phyloP scores from a whole-genome alignment of 2,329 filamentous ascomycete species.

The Neocatenulostroma microsporum region DNA sequence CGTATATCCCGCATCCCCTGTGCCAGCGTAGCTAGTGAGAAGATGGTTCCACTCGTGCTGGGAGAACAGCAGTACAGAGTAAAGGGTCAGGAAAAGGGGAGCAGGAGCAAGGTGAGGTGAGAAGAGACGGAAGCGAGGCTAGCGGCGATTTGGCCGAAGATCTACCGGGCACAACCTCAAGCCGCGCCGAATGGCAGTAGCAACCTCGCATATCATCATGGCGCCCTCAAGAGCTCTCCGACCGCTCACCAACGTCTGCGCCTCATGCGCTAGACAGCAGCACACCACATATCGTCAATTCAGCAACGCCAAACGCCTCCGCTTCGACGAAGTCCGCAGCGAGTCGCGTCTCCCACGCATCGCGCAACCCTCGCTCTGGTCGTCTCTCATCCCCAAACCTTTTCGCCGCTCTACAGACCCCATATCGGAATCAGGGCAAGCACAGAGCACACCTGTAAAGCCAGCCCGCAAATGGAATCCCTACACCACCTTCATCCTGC shows the following conservation, averaged over 20 bases:
- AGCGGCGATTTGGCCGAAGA: too few relatives aligned
- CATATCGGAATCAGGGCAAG: conserved; percentile 8
- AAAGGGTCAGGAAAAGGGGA: too few relatives aligned
- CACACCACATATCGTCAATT: conserved; percentile 1
- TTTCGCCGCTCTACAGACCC: conserved; percentile 20
- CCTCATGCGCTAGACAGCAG: conserved; percentile 7
- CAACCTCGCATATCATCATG: too few relatives aligned
- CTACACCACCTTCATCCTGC: conserved; percentile 57
- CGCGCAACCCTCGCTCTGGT: conserved; percentile 29
- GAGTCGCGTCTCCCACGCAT: conserved; percentile 25
- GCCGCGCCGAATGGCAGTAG: too few relatives aligned
- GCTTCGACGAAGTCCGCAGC: conserved; percentile 10
- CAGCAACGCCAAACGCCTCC: conserved; percentile 5
- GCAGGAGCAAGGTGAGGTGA: too few relatives aligned
- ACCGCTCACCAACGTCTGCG: conserved; percentile 8
- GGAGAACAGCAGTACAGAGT: too few relatives aligned
- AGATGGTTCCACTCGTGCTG: too few relatives aligned
- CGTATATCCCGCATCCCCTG: too few relatives aligned
- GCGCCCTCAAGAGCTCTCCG: conserved; percentile 8
- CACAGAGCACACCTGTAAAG: conserved; percentile 7
- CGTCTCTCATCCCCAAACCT: conserved; percentile 28
- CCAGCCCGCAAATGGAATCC: conserved; percentile 41
- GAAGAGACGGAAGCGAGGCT: too few relatives aligned
- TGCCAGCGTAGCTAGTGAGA: too few relatives aligned
- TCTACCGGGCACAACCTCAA: too few relatives aligned